These are phyloP conservation scores for Lichtheimia corymbifera DNA, from an alignment of 371 early-diverging fungal species.

Conservation along the genomic window DNA sequence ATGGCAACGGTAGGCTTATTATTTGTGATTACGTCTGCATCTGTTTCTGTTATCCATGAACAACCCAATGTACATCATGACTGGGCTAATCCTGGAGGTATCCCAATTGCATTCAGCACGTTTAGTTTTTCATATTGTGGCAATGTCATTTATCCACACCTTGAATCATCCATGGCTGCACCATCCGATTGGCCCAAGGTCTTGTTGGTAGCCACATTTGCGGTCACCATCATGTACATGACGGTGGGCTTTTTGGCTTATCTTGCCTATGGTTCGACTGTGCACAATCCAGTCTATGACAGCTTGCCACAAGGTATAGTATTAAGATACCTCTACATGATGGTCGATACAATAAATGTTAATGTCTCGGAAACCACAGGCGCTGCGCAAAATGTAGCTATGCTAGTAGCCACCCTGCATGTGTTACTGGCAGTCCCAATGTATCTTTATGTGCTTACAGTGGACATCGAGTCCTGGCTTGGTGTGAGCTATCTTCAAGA, in stretches of 20 bases:
- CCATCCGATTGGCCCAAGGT: constrained; percentile 74
- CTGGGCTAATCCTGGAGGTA: constrained; percentile 17
- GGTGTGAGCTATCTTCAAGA: not conserved
- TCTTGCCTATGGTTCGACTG: constrained; percentile 72
- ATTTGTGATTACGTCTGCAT: constrained; percentile 18
- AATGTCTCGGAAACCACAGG: constrained; percentile 24
- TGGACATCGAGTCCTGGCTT: constrained; percentile 55
- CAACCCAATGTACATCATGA: constrained; percentile 13
- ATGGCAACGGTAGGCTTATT: constrained; percentile 24
- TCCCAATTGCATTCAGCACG: constrained; percentile 27
- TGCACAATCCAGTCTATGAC: constrained; percentile 68
- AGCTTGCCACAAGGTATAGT: constrained; percentile 50
- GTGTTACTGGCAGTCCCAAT: constrained; percentile 81
- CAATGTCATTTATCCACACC: constrained; percentile 54
- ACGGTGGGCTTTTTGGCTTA: constrained; percentile 75
- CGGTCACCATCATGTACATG: constrained; percentile 74
- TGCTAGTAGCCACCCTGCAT: constrained; percentile 76
- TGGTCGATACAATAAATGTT: too few relatives aligned
- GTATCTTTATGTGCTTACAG: constrained; percentile 77
- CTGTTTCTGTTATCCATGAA: constrained; percentile 4
- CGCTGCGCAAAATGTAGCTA: constrained; percentile 62
- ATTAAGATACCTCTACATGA: too few relatives aligned
- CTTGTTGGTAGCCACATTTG: constrained; percentile 62
- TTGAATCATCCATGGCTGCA: constrained; percentile 71
- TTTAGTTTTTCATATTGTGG: constrained; percentile 24